These are phyloP conservation scores for Exophiala calicioides DNA, from an alignment of 2,329 filamentous ascomycete genomes.

Conservation along the genomic window DNA sequence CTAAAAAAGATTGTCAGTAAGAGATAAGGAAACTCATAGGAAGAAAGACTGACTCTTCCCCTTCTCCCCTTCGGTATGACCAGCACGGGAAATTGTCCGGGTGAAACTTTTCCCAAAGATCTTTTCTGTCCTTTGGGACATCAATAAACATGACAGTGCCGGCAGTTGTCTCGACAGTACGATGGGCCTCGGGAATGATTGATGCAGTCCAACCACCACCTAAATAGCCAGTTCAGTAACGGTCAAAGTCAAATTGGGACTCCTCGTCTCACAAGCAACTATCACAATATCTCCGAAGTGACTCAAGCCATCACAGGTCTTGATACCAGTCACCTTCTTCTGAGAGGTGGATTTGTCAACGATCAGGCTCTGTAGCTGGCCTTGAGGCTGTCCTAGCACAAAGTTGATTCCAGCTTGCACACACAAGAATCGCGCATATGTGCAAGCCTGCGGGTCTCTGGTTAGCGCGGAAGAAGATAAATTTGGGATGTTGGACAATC, in stretches of 20 bases:
- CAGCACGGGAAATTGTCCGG: conserved; percentile 41
- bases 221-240: too few species aligned
- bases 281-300: conserved; percentile 33
- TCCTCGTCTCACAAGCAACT: conserved; percentile 31
- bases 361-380: conserved; percentile 19
- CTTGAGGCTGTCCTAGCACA: conserved; percentile 29
- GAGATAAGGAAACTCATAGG: background rate
- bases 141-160: conserved; percentile 41
- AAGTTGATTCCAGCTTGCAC: conserved; percentile 34
- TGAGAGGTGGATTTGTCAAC: conserved; percentile 1
- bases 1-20: background rate
- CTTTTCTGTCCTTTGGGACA: conserved; percentile 34
- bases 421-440: conserved; percentile 31
- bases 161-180: too few species aligned
- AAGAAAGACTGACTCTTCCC: conserved; percentile 17
- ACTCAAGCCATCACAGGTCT: conserved; percentile 32
- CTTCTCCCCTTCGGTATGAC: conserved; percentile 27
- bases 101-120: conserved; percentile 39
- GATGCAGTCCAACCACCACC: too few species aligned
- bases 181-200: too few species aligned
- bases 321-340: conserved; percentile 33
- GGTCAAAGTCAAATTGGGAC: conserved; percentile 4
- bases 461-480: background rate
- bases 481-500: background rate
- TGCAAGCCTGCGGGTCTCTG: conserved; percentile 24